These are phyloP conservation scores for Penicillium sp. DNA, from an alignment of 2,329 filamentous ascomycete genomes.

Conservation along the genomic window DNA sequence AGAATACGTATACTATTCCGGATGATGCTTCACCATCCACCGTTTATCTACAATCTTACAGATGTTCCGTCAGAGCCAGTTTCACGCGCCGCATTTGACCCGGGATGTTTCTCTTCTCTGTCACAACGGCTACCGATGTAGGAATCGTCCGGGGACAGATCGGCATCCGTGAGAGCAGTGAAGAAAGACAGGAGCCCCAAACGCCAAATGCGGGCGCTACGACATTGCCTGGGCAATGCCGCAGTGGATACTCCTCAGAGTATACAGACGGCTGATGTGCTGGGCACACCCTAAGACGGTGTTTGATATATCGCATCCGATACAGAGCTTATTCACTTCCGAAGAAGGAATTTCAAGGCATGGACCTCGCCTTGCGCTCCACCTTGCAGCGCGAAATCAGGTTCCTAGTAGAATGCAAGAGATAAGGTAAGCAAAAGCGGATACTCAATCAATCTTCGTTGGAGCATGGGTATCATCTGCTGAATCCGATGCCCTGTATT, in stretches of 20 bases:
- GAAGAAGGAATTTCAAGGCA: slow-evolving; percentile 47
- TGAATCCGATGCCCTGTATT: slow-evolving; percentile 15
- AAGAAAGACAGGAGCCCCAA: slow-evolving; percentile 14
- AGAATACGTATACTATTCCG: too few relatives aligned
- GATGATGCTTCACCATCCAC: too few relatives aligned
- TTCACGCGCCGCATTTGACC: slow-evolving; percentile 11
- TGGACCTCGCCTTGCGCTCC: slow-evolving; percentile 53
- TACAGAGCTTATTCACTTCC: slow-evolving; percentile 50
- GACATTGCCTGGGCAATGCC: slow-evolving; percentile 5
- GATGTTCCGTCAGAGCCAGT: slow-evolving; percentile 21
- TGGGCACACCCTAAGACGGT: slow-evolving; percentile 15
- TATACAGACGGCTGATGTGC: too few relatives aligned
- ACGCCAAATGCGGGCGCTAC: slow-evolving; percentile 13
- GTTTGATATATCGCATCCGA: slow-evolving; percentile 51
- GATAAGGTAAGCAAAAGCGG: slow-evolving; percentile 5
- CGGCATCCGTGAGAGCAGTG: slow-evolving; percentile 13
- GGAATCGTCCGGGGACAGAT: slow-evolving; percentile 22
- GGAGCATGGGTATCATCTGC: slow-evolving; percentile 31
- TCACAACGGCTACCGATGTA: slow-evolving; percentile 16
- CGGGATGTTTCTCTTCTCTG: slow-evolving; percentile 6
- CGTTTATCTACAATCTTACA: too few relatives aligned
- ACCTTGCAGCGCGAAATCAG: slow-evolving; percentile 50
- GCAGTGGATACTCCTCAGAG: too few relatives aligned
- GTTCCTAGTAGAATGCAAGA: slow-evolving; percentile 7
- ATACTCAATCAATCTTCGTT: slow-evolving; percentile 14